Conservation (phyloP, 2,329 filamentous ascomycete genomes). For the Geosmithia flava region DNA sequence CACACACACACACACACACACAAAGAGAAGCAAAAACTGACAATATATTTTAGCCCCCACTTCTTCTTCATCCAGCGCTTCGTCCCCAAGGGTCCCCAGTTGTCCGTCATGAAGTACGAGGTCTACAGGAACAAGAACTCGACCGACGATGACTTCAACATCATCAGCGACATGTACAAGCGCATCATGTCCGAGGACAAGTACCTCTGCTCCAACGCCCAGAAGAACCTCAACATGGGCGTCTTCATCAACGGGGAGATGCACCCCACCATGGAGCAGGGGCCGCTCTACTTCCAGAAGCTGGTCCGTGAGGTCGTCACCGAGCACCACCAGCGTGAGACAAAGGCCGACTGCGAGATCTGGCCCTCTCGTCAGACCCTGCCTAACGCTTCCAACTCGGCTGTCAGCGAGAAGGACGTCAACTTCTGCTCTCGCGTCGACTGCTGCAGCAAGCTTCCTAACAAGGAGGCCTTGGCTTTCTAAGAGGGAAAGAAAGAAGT, state of each 20-base stretch:
- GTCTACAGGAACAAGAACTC: constrained; percentile 50
- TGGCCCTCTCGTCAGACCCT: constrained; percentile 14
- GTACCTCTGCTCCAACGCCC: constrained; percentile 43
- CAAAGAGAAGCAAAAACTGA: neutral
- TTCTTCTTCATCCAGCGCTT: constrained; percentile 55
- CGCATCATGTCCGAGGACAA: constrained; percentile 55
- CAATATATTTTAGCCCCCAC: constrained; percentile 27
- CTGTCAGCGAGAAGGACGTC: constrained; percentile 12
- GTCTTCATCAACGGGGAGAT: constrained; percentile 51
- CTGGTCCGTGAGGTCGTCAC: constrained; percentile 32
- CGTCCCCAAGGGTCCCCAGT: constrained; percentile 37
- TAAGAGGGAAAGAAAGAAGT: constrained; percentile 6
- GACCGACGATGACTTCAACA: constrained; percentile 42
- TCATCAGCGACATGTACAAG: constrained; percentile 48
- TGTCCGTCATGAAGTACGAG: constrained; percentile 47
- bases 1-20: neutral
- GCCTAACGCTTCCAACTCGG: constrained; percentile 10
- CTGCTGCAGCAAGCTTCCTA: constrained; percentile 12
- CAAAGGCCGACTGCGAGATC: constrained; percentile 15
- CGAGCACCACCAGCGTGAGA: constrained; percentile 33
- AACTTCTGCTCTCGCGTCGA: constrained; percentile 21
- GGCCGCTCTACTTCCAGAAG: constrained; percentile 43
- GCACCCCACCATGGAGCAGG: constrained; percentile 48
- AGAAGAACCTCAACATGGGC: constrained; percentile 48
- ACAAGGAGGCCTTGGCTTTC: constrained; percentile 11